Evolutionary conservation across 352 stramenopile species (phyloP).

Genomic region (Phytophthora boehmeriae): DNA sequence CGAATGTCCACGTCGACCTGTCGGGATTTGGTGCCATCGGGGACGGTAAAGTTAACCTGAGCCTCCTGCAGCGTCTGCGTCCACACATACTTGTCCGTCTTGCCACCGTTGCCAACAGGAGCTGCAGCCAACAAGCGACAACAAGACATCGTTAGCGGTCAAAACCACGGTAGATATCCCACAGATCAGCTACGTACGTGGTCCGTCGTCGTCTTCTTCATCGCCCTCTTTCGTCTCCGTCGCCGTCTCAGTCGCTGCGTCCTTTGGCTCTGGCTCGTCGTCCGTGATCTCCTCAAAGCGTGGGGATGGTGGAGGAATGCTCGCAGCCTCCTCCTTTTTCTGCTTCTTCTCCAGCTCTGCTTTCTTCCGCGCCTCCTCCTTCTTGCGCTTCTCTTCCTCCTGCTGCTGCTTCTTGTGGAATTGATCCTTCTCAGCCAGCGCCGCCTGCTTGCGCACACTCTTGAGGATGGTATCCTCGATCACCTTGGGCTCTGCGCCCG

Average conservation of each 20-base stretch:
- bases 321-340: conserved; percentile 40
- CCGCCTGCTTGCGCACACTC: conserved; percentile 92
- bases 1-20: conserved; percentile 94
- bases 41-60: conserved; percentile 92
- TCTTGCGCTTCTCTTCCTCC: conserved; percentile 80
- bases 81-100: conserved; percentile 96
- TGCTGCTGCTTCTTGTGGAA: conserved; percentile 79
- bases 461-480: conserved; percentile 89
- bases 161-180: not conserved
- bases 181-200: conserved; percentile 43
- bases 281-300: conserved; percentile 88
- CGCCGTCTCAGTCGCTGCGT: conserved; percentile 22
- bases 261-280: conserved; percentile 41
- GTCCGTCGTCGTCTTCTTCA: conserved; percentile 69
- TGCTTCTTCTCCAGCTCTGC: conserved; percentile 61
- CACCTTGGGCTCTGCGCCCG: conserved; percentile 79
- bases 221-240: conserved; percentile 56
- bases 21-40: conserved; percentile 92
- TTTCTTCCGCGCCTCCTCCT: conserved; percentile 52
- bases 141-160: conserved; percentile 12
- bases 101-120: conserved; percentile 91
- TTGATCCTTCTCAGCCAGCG: conserved; percentile 83
- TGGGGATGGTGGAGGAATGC: conserved; percentile 37
- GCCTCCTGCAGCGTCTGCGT: conserved; percentile 98
- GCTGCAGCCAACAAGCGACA: conserved; percentile 43